Evolutionary conservation across 164 flowering plant genomes (phyloP), one percentile per base, ranked within the genome.

Genomic region (Aristolochia contorta): DNA sequence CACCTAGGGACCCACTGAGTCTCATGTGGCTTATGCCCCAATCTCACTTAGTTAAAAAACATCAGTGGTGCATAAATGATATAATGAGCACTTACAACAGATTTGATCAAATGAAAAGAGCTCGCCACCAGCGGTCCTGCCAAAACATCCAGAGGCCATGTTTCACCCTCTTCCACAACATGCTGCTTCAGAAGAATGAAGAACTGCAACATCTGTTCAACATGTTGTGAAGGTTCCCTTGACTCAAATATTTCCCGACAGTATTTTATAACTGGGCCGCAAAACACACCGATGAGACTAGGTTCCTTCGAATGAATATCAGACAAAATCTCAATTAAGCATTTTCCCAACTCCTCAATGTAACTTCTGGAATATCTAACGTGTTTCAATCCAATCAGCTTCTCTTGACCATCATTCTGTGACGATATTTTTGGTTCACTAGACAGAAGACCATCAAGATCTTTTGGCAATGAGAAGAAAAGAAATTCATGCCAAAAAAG

Each of bases 401-500:
- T 71, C 60, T 58, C 71, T 22, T 52, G 61, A 57, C 20, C 19
- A n/a, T 48, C 59, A 43, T 65, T 74, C 55, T 61, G 71, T 30
- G 62, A 57, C 30, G 65, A 41, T 57, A 60, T 69, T 4, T 48
- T 54, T 24, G 71, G 55, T 54, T 48, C 54, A 46, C 61, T 62
- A 13, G 74, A 63, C 47, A 59, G 16, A 61, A 57, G 52, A 27
- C 12, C 70, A 25, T 65, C 79, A 66, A 67, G 77, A 60, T 65
- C 53, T 58, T 76, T 69, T 52, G 75, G 56, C 68, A 58, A 62
- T 20, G 21, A 60, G 63, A 50, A 49, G 45, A 52, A 56, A 48
- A 84, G 63, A 62, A 72, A 93, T 19, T 85, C 95, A 60, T 75
- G 76, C 96, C 95, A 91, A 68, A 94, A 49, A 58, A 86, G 74